A percentile compares a stretch with the other conserved stretches of the same genome.
Conservation (phyloP, 352 stramenopile species). For the Globisporangium apiculatum region DNA sequence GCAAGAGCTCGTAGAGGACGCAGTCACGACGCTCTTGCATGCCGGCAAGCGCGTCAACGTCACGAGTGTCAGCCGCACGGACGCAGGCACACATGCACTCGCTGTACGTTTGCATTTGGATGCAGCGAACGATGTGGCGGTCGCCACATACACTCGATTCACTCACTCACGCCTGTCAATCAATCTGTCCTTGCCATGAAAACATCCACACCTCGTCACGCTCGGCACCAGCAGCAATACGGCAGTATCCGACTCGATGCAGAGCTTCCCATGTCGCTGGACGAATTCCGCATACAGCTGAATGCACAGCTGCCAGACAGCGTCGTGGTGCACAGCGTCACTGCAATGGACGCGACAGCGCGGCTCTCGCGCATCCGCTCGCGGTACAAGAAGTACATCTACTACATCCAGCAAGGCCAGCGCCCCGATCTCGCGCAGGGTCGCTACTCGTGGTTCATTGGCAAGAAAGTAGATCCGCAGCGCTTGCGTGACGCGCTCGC, state of each 20-base stretch:
- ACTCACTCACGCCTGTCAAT: not conserved
- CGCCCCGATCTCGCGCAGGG: constrained; percentile 58
- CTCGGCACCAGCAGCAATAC: constrained; percentile 48
- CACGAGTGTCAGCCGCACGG: constrained; percentile 76
- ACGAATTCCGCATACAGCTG: constrained; percentile 37
- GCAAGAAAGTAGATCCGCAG: constrained; percentile 49
- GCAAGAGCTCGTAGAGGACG: constrained; percentile 71
- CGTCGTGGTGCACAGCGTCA: constrained; percentile 48
- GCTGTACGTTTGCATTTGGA: constrained; percentile 32
- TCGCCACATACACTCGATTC: too few species aligned
- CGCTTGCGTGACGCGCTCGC: constrained; percentile 57
- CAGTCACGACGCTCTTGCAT: constrained; percentile 42
- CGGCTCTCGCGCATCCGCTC: constrained; percentile 60
- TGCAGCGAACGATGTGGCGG: too few species aligned
- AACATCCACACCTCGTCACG: not conserved
- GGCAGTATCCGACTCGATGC: constrained; percentile 59
- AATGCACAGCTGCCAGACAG: constrained; percentile 46
- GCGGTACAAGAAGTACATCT: constrained; percentile 86
- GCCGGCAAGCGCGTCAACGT: constrained; percentile 62
- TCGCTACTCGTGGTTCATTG: constrained; percentile 83
- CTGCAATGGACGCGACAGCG: constrained; percentile 17
- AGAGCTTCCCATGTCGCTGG: constrained; percentile 28
- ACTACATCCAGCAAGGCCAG: constrained; percentile 84
- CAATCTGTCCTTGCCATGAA: not conserved
- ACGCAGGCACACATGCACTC: constrained; percentile 79